Evolutionary conservation across 306 rosid species (phyloP), one percentile per base, ranked within the genome.

Genomic region (Quercus engelmannii): DNA sequence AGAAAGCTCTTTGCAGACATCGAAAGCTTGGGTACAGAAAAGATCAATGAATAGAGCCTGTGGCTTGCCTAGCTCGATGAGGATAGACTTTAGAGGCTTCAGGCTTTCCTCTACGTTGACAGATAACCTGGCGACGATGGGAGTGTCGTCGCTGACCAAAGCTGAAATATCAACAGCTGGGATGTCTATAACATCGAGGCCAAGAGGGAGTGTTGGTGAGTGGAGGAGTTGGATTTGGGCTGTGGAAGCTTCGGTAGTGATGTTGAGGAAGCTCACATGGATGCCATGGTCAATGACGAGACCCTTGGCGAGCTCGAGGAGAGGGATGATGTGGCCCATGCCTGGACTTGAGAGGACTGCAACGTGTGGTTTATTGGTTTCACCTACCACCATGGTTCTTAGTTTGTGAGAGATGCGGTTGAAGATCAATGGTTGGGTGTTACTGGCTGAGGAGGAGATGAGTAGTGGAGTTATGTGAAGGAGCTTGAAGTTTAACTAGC

Each of bases 331-430:
- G 71, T 89, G 88, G 9, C 90, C 92, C 84, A 86, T 62, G 33
- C 92, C 88, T 0, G 86, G 87, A 59, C 90, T 78, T 2, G 92
- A n/a, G 4, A 89, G 73, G n/a, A 89, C 75, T 0, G 83, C 89
- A 13, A 82, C 73, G 70, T 85, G 83, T 0, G 76, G 61, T 25
- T 31, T 67, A 5, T 18, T 13, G 41, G 49, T 67, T 18, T 67
- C 71, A 31, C 10, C 46, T 2, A 5, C 15, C 51, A 3, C 71
- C 51, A 33, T 33, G 49, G 43, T 28, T 65, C 25, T 19, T 65
- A 3, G 71, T 33, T 18, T 65, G 21, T 38, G 46, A 0, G 23
- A 33, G 21, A 18, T 33, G 71, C 19, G 71, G 51, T 3, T 8
- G 13, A 2, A 17, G 31, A 58, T 49, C 15, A 49, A 5, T 10